Conservation (phyloP, 2,329 filamentous ascomycete species). For the Stemphylium vesicarium region DNA sequence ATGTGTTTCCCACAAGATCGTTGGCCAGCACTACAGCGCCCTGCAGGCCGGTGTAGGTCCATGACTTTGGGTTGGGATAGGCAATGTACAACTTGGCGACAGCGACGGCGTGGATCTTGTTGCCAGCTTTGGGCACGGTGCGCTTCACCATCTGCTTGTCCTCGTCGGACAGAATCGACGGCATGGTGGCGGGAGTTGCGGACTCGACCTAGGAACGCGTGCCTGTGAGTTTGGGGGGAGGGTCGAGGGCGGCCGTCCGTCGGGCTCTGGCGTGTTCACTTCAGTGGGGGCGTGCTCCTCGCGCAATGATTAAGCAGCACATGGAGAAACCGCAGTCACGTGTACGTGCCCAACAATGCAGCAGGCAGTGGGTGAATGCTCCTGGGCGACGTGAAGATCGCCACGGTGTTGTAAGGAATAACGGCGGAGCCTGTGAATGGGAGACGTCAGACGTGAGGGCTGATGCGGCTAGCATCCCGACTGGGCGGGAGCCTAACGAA, state of each 20-base stretch:
- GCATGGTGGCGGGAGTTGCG: slow-evolving; percentile 47
- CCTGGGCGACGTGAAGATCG: slow-evolving; percentile 23
- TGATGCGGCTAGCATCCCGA: slow-evolving; percentile 33
- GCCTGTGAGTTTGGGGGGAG: slow-evolving; percentile 8
- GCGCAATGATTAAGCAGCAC: slow-evolving; percentile 36
- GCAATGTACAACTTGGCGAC: slow-evolving; percentile 94
- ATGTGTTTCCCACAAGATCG: slow-evolving; percentile 92
- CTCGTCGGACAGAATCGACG: slow-evolving; percentile 80
- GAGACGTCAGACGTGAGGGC: slow-evolving; percentile 30
- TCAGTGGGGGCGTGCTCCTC: slow-evolving; percentile 35
- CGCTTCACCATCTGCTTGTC: slow-evolving; percentile 98
- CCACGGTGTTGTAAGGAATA: slow-evolving; percentile 23
- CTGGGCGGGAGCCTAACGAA: slow-evolving; percentile 19
- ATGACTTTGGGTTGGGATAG: slow-evolving; percentile 82
- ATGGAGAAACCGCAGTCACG: slow-evolving; percentile 27
- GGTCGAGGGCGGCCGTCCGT: slow-evolving; percentile 18
- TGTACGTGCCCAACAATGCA: slow-evolving; percentile 11
- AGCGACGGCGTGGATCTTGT: slow-evolving; percentile 96
- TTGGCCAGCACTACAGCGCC: slow-evolving; percentile 91
- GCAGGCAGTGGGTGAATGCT: slow-evolving; percentile 9
- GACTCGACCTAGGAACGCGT: slow-evolving; percentile 20
- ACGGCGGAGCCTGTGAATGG: slow-evolving; percentile 24
- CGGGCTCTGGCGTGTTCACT: slow-evolving; percentile 27
- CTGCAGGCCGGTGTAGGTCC: slow-evolving; percentile 93
- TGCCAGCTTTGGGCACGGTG: slow-evolving; percentile 87